Evolutionary conservation across 2,329 filamentous ascomycete species (phyloP).

Genomic region (Penicillium sp.): DNA sequence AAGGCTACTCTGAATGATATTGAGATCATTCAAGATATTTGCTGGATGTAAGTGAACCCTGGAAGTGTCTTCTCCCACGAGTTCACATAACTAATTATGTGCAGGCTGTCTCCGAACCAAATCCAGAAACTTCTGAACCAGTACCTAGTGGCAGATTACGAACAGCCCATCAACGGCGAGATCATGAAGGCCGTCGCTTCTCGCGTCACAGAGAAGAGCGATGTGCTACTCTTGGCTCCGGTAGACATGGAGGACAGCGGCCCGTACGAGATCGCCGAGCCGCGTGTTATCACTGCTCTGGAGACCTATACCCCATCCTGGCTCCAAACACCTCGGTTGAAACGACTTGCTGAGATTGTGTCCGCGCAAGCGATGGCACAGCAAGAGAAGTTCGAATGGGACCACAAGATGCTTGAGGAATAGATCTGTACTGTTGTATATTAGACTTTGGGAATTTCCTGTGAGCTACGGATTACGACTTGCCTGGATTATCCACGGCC

Average conservation of each 20-base stretch:
- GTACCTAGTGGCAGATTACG: slow-evolving; percentile 97
- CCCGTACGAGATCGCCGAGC: slow-evolving; percentile 97
- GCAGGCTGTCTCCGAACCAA: slow-evolving; percentile 92
- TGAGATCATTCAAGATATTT: slow-evolving; percentile 99
- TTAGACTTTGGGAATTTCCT: slow-evolving; percentile 25
- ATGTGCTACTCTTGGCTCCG: slow-evolving; percentile 86
- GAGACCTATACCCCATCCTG: slow-evolving; percentile 98
- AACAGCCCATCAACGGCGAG: slow-evolving; percentile 98
- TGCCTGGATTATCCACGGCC: slow-evolving; percentile 16
- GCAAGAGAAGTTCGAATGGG: slow-evolving; percentile 73
- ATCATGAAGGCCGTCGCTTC: slow-evolving; percentile 99
- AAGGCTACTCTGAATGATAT: slow-evolving; percentile 99
- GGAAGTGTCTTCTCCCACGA: neutral
- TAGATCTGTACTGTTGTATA: slow-evolving; percentile 28
- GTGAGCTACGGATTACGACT: slow-evolving; percentile 29
- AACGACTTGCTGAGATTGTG: slow-evolving; percentile 96
- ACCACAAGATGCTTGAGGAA: slow-evolving; percentile 26
- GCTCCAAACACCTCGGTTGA: slow-evolving; percentile 93
- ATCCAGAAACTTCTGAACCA: slow-evolving; percentile 99
- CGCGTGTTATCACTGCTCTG: slow-evolving; percentile 88
- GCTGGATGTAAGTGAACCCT: slow-evolving; percentile 83
- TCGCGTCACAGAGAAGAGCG: slow-evolving; percentile 95
- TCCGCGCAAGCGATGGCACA: slow-evolving; percentile 94
- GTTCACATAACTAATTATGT: neutral
- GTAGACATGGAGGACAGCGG: slow-evolving; percentile 99